These are phyloP conservation scores for Rutidosis leptorrhynchoides DNA, from an alignment of 129 eudicot genomes.

Conservation along the genomic window DNA sequence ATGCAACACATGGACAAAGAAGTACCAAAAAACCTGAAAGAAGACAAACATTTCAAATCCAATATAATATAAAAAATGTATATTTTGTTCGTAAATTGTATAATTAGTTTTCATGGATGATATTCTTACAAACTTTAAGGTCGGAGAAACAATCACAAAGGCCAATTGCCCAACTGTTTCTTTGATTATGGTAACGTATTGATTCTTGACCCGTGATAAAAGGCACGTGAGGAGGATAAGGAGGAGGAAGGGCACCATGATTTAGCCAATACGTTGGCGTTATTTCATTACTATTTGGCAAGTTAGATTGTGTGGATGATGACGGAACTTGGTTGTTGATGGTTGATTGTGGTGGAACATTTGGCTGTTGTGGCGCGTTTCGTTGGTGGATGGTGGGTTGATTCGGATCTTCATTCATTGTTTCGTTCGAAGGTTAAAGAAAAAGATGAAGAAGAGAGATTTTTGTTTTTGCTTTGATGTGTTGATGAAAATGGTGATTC, in stretches of 20 bases:
- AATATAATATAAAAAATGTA: neutral
- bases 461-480: neutral
- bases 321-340: conserved; percentile 18
- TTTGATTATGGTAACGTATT: conserved; percentile 16
- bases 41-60: neutral
- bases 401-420: conserved; percentile 22
- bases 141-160: conserved; percentile 36
- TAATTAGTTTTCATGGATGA: neutral
- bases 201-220: conserved; percentile 17
- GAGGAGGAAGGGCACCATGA: conserved; percentile 22
- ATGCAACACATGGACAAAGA: conserved; percentile 42
- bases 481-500: neutral
- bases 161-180: conserved; percentile 29
- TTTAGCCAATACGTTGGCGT: conserved; percentile 26
- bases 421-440: conserved; percentile 10
- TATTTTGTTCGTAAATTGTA: neutral
- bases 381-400: conserved; percentile 34
- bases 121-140: conserved; percentile 27
- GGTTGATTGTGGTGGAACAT: neutral
- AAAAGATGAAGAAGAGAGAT: neutral
- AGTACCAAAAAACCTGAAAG: conserved; percentile 31
- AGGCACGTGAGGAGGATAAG: conserved; percentile 23
- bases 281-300: conserved; percentile 18
- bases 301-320: conserved; percentile 18
- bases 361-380: conserved; percentile 21